These are phyloP conservation scores for Colletotrichum cordylinicola DNA, from an alignment of 2,329 filamentous ascomycete genomes.

Conservation along the genomic window DNA sequence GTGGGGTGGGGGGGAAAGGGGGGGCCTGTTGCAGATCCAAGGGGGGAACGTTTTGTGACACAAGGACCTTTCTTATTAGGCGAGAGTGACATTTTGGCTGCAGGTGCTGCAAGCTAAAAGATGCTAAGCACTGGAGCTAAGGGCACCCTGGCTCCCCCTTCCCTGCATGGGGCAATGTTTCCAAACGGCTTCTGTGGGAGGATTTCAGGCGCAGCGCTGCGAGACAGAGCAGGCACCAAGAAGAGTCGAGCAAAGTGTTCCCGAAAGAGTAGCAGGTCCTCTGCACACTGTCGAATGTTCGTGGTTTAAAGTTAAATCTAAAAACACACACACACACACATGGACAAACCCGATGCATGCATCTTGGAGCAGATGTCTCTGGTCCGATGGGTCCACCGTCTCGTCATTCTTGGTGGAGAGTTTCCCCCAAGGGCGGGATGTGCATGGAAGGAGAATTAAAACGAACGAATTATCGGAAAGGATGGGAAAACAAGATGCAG, in stretches of 20 bases:
- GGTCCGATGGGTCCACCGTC: not conserved
- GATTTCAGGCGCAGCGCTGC: not conserved
- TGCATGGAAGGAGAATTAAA: not conserved
- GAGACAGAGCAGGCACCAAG: not conserved
- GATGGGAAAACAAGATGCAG: not conserved
- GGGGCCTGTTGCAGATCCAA: not conserved
- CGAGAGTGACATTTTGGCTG: not conserved
- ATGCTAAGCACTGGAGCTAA: not conserved
- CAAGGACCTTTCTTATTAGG: not conserved
- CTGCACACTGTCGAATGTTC: not conserved
- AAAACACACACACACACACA: not conserved
- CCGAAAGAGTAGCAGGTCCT: not conserved
- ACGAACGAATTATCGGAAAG: not conserved
- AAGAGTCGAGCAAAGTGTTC: not conserved
- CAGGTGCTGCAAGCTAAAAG: not conserved
- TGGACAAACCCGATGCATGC: not conserved
- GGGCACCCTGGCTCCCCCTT: not conserved
- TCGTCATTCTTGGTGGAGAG: not conserved
- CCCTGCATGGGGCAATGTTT: slow-evolving; percentile 10
- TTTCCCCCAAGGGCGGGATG: not conserved
- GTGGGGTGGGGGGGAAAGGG: not conserved
- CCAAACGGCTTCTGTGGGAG: slow-evolving; percentile 6
- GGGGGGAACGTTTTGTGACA: not conserved
- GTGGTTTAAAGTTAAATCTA: not conserved
- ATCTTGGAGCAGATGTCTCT: not conserved